Percentiles rank a stretch among this genome's conserved stretches.
Conservation (phyloP, 2,329 filamentous ascomycete species). For the Fusarium multiceps region DNA sequence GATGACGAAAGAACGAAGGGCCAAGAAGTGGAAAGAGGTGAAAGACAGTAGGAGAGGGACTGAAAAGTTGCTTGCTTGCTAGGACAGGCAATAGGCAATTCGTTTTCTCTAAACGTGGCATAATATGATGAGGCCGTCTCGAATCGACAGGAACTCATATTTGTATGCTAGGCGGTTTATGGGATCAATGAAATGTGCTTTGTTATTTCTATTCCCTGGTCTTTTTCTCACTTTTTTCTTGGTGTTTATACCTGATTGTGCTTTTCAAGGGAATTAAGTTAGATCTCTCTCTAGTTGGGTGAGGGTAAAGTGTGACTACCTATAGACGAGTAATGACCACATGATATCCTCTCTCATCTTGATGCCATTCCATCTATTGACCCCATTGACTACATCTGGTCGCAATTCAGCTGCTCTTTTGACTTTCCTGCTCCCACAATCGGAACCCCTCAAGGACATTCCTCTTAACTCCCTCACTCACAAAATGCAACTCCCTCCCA, state of each 20-base stretch:
- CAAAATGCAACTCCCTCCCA: constrained; percentile 47
- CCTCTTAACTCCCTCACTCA: constrained; percentile 48
- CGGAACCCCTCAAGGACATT: constrained; percentile 51
- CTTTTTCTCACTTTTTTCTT: constrained; percentile 11
- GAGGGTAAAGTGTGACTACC: constrained; percentile 28
- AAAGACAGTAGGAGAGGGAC: constrained; percentile 20
- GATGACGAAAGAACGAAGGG: constrained; percentile 23
- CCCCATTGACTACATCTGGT: neutral
- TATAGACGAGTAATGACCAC: constrained; percentile 41
- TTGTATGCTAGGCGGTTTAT: constrained; percentile 45
- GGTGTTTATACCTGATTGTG: constrained; percentile 16
- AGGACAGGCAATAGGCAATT: constrained; percentile 18
- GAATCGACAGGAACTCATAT: constrained; percentile 22
- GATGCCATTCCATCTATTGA: neutral
- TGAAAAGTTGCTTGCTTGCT: constrained; percentile 32
- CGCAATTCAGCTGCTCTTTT: neutral
- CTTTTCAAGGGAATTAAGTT: neutral
- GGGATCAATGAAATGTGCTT: constrained; percentile 46
- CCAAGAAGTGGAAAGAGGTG: neutral
- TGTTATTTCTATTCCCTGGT: constrained; percentile 22
- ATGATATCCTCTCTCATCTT: constrained; percentile 25
- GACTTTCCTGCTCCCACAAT: constrained; percentile 33
- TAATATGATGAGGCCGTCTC: constrained; percentile 30
- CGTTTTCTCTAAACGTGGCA: constrained; percentile 26
- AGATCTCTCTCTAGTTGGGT: neutral